Base-by-base conservation (phyloP, 2,329 filamentous ascomycete genomes). In the Stagonosporopsis rhizophila region DNA sequence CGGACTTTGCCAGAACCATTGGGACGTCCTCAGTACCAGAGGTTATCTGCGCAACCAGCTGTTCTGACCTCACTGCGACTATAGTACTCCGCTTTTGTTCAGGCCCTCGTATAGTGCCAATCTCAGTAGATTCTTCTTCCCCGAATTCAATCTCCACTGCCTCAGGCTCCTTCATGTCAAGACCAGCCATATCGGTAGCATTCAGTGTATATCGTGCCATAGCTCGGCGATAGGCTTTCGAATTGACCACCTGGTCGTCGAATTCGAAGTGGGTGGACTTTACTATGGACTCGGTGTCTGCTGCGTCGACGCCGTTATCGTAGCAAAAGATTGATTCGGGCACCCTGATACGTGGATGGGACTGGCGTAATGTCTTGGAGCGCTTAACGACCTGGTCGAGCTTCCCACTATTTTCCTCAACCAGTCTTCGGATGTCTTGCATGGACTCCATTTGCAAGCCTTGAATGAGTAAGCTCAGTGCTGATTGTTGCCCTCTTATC, bases 401-500 rank as follows among this genome's bases (percentile, higher is more conserved):
- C 30, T 62, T 66, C 17, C 54, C 52, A 44, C 63, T 70, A 34
- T 74, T 75, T 9, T 70, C 65, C 25, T 65, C 55, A 2, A 75
- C 59, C 11, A 75, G 54, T 46, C 62, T 62, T 53, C 64, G 67
- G 22, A 75, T 71, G 17, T 75, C 72, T 17, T 65, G 58, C 49
- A 75, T 65, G 3, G 71, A 74, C 53, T 74, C 68, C 68, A 73
- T 73, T 40, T 74, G 73, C n/a, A 75, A 46, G 7, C 66, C 69
- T 40, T 75, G 73, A 15, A 75, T 67, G 12, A 75, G 61, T 19
- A 75, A 41, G 30, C 60, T 70, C 5, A 75, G 60, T 0, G 71
- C 70, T 8, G 68, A 68, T 38, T 75, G 72, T 42, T 74, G 71
- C 1, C 71, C 72, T 20, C 72, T 65, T 20, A 75, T 71, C 55